Evolutionary conservation across 2,329 filamentous ascomycete genomes (phyloP), one percentile per base, ranked within the genome.

Genomic region (Stagonosporopsis cucurbitacearum): DNA sequence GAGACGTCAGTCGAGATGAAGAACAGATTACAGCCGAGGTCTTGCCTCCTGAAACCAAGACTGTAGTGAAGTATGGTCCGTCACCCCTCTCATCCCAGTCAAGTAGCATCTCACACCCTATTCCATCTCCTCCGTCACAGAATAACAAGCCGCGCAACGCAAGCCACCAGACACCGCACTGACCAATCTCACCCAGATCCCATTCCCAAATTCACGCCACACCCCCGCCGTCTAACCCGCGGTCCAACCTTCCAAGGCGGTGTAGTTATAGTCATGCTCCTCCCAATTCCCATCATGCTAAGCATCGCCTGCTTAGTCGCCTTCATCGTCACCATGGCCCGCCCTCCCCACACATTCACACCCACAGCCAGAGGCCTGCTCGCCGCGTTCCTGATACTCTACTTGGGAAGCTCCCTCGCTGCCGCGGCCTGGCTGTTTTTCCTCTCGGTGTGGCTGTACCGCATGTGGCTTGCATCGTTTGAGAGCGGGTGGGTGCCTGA

Each of bases 301-400:
- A 40, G 44, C 11, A 25, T 54, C 13, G n/a, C 17, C 13, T 54
- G 52, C 19, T n/a, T 54, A 17, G 11, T 50, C 20, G 22, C 23
- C 25, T 54, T 54, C 52, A 50, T 50, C 32, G n/a, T 44, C 19
- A 13, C 37, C 13, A 25, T 54, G 23, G 37, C 52, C 4, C 39
- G 30, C 23, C 40, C 45, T 4, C 52, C 52, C 7, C 40, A 54
- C 25, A 9, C 30, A 4, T 44, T 54, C 25, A 43, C 32, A 4
- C 45, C 40, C 8, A 20, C 23, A 15, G 52, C 52, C 4, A n/a
- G 25, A 19, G 11, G n/a, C 6, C 39, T 50, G 6, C 47, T 50
- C 7, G 39, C 22, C 7, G 22, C 39, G 7, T 50, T 36, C 13
- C 4, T 50, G 4, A 3, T 43, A 1, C 33, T 47, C 9, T 37